Conservation (phyloP, 2,329 filamentous ascomycete species). For the Hortaea sp. region DNA sequence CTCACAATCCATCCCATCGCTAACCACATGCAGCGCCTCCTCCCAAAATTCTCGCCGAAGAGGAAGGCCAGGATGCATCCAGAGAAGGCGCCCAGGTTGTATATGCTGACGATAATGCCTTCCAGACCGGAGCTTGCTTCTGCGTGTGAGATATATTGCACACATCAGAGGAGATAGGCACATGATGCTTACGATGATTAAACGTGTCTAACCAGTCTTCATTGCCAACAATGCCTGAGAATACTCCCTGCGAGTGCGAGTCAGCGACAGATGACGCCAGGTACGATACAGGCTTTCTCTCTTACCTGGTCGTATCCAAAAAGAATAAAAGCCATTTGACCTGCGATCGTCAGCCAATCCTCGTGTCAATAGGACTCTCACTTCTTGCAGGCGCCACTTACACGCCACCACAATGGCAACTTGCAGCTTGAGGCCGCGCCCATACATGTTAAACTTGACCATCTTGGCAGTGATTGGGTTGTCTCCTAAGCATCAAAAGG, state of each 20-base stretch:
- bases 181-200: slow-evolving; percentile 20
- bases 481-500: no score
- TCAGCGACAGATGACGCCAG: background rate
- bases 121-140: slow-evolving; percentile 23
- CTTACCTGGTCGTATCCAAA: slow-evolving; percentile 14
- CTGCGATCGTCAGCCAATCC: background rate
- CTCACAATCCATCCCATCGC: slow-evolving; percentile 33
- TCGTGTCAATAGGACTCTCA: background rate
- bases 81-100: slow-evolving; percentile 28
- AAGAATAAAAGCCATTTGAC: slow-evolving; percentile 19
- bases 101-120: slow-evolving; percentile 35
- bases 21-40: slow-evolving; percentile 31
- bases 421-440: slow-evolving; percentile 18
- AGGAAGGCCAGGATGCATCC: slow-evolving; percentile 30
- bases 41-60: slow-evolving; percentile 27
- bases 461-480: background rate
- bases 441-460: slow-evolving; percentile 18
- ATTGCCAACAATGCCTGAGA: slow-evolving; percentile 33
- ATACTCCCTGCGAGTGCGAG: slow-evolving; percentile 15
- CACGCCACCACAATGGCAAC: slow-evolving; percentile 23
- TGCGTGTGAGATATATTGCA: background rate
- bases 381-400: slow-evolving; percentile 9
- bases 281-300: background rate
- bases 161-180: background rate
- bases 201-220: slow-evolving; percentile 31